These are phyloP conservation scores for Phialophora verrucosa DNA, from an alignment of 2,329 filamentous ascomycete genomes.

Conservation along the genomic window DNA sequence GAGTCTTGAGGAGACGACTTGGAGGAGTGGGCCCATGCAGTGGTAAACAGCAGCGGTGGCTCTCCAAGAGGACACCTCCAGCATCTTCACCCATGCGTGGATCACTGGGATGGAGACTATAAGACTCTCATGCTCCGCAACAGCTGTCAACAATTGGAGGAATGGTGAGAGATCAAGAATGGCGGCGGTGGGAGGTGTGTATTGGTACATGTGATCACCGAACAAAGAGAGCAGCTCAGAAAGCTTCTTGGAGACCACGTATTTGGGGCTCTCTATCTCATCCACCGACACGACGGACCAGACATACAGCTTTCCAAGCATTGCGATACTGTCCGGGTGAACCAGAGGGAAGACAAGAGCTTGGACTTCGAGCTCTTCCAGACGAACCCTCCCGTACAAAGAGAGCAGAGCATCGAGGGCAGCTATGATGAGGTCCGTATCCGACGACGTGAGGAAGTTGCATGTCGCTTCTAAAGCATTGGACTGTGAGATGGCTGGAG, in stretches of 20 bases:
- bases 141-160: constrained; percentile 76
- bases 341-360: constrained; percentile 82
- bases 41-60: constrained; percentile 64
- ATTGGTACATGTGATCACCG: constrained; percentile 81
- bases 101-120: constrained; percentile 92
- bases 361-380: constrained; percentile 77
- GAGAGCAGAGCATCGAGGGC: constrained; percentile 83
- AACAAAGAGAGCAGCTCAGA: constrained; percentile 89
- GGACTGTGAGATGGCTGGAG: constrained; percentile 76
- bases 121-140: constrained; percentile 84
- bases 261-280: constrained; percentile 88
- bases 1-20: constrained; percentile 81
- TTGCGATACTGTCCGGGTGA: constrained; percentile 69
- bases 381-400: constrained; percentile 75
- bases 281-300: constrained; percentile 80
- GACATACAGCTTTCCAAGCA: constrained; percentile 75
- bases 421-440: constrained; percentile 76
- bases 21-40: constrained; percentile 76
- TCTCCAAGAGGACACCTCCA: constrained; percentile 73
- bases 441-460: constrained; percentile 70
- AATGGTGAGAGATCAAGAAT: constrained; percentile 74
- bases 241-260: constrained; percentile 89
- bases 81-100: constrained; percentile 83
- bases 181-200: constrained; percentile 69
- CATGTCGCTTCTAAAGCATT: constrained; percentile 73